These are phyloP conservation scores for Epichloe scottii DNA, from an alignment of 2,329 filamentous ascomycete species.

Conservation along the genomic window DNA sequence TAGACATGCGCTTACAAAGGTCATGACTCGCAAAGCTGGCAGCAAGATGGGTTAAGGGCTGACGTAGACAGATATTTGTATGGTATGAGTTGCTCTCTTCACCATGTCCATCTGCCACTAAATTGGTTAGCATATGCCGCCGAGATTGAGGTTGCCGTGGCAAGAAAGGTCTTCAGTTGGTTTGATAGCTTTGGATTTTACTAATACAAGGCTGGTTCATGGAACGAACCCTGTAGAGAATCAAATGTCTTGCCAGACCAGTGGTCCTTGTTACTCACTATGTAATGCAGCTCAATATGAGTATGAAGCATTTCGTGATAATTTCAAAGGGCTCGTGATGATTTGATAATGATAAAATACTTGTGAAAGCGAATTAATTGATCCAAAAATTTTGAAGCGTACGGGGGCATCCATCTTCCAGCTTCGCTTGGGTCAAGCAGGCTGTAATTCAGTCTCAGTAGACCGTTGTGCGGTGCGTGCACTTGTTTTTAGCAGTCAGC, in stretches of 20 bases:
- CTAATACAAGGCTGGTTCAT: background rate
- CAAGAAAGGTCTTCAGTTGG: background rate
- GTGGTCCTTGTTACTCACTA: background rate
- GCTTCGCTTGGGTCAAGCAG: no score
- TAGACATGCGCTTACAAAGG: conserved; percentile 85
- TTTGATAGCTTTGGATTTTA: background rate
- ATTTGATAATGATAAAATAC: no score
- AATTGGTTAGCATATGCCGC: background rate
- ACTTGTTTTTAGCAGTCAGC: background rate
- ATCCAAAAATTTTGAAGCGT: no score
- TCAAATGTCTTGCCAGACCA: background rate
- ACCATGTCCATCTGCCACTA: background rate
- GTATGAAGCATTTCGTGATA: background rate
- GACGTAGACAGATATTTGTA: background rate
- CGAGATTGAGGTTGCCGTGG: background rate
- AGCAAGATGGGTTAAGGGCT: conserved; percentile 14
- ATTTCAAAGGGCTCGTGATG: background rate
- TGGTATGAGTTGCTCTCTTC: background rate
- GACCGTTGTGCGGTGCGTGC: no score
- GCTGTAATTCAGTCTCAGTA: no score
- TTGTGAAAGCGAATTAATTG: no score
- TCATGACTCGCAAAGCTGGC: conserved; percentile 57
- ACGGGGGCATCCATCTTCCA: no score
- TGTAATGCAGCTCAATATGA: background rate
- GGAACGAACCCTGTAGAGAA: background rate